phyloP scores from a whole-genome alignment of 2,329 filamentous ascomycete genomes.

The Didymellaceae sp. region DNA sequence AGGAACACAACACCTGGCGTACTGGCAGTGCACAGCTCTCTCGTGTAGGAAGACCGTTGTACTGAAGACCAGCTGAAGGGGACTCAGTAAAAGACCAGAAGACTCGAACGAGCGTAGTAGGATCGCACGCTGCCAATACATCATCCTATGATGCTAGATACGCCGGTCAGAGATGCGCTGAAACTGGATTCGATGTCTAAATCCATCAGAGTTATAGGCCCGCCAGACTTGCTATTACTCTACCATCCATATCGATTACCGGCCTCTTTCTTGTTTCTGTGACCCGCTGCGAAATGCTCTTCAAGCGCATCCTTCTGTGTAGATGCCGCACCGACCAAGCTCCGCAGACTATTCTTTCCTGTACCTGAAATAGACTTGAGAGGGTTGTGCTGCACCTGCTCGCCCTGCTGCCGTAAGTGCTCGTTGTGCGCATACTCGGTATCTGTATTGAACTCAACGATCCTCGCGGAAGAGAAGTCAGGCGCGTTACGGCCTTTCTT shows the following conservation, averaged over 20 bases:
- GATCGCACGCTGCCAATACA: too few relatives aligned
- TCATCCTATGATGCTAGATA: too few relatives aligned
- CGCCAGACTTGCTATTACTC: neutral
- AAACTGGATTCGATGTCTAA: too few relatives aligned
- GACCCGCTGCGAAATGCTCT: slow-evolving; percentile 86
- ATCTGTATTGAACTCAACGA: slow-evolving; percentile 90
- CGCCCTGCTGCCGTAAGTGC: slow-evolving; percentile 71
- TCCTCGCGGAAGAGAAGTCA: slow-evolving; percentile 62
- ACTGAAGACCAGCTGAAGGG: too few relatives aligned
- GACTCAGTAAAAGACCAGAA: too few relatives aligned
- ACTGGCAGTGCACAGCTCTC: too few relatives aligned
- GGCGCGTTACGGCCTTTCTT: slow-evolving; percentile 61
- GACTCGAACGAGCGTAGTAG: too few relatives aligned
- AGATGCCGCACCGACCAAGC: slow-evolving; percentile 82
- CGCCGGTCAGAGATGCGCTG: too few relatives aligned
- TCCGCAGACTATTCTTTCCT: slow-evolving; percentile 87
- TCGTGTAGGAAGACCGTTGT: too few relatives aligned
- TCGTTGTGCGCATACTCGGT: slow-evolving; percentile 87
- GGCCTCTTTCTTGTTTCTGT: slow-evolving; percentile 80
- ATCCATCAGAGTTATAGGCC: too few relatives aligned
- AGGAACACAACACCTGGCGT: too few relatives aligned
- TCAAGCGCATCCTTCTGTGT: slow-evolving; percentile 87
- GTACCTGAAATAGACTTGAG: slow-evolving; percentile 78
- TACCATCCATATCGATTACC: slow-evolving; percentile 85
- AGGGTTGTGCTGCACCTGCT: slow-evolving; percentile 77